Percentiles rank a stretch among this genome's conserved stretches.
Evolutionary conservation across 2,329 filamentous ascomycete genomes (phyloP).

Genomic region (Fusarium floridanum): DNA sequence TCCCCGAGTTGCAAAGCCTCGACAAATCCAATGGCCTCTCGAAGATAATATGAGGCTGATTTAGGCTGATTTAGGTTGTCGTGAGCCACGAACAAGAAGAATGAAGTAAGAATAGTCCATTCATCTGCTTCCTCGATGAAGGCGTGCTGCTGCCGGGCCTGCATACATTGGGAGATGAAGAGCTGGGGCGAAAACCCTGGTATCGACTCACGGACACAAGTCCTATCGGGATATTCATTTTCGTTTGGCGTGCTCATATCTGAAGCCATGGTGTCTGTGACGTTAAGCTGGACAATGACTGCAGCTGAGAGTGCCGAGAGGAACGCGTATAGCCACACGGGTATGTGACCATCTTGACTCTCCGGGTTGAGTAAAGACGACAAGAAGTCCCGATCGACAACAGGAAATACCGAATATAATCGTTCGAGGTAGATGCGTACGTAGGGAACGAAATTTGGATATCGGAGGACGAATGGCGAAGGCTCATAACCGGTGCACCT

Average conservation of each 20-base stretch:
- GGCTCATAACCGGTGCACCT: not conserved
- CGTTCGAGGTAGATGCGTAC: conserved; percentile 35
- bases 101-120: conserved; percentile 39
- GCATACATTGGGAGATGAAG: conserved; percentile 27
- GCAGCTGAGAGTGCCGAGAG: conserved; percentile 35
- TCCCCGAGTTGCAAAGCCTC: conserved; percentile 31
- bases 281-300: conserved; percentile 37
- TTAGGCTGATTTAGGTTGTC: conserved; percentile 29
- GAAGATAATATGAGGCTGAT: conserved; percentile 38
- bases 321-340: conserved; percentile 19
- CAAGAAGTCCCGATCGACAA: conserved; percentile 28
- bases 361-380: conserved; percentile 14
- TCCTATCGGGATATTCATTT: not conserved
- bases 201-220: not conserved
- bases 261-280: not conserved
- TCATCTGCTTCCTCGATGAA: conserved; percentile 37
- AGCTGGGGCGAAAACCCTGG: conserved; percentile 21
- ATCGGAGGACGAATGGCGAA: not conserved
- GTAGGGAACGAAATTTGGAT: conserved; percentile 23
- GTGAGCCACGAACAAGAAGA: conserved; percentile 39
- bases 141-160: conserved; percentile 19
- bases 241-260: not conserved
- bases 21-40: conserved; percentile 40
- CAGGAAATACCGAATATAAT: conserved; percentile 40
- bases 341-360: not conserved